phyloP scores from a whole-genome alignment of 2,329 filamentous ascomycete species.

The Pseudogymnoascus sp. region DNA sequence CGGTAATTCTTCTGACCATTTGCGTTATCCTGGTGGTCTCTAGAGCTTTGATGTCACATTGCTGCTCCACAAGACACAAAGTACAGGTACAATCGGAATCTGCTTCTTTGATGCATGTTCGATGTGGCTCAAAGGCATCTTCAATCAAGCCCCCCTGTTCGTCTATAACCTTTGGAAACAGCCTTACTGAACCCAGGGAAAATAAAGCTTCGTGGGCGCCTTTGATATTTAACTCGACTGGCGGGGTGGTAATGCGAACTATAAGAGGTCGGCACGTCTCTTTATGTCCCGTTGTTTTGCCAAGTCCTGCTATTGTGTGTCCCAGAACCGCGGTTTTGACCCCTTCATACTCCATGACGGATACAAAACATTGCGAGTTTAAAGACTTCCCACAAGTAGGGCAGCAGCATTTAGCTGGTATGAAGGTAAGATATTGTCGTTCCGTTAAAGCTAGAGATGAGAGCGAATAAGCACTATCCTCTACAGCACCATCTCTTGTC shows the following conservation, averaged over 20 bases:
- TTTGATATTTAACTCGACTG: background rate
- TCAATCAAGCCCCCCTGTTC: background rate
- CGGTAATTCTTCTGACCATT: background rate
- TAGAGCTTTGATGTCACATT: background rate
- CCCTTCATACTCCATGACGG: constrained; percentile 3
- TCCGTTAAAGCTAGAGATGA: background rate
- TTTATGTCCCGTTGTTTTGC: background rate
- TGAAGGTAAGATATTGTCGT: constrained; percentile 9
- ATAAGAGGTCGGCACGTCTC: constrained; percentile 8
- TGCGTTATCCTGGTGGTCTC: background rate
- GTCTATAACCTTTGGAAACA: constrained; percentile 7
- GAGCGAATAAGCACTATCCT: constrained; percentile 1
- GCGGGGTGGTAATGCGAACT: constrained; percentile 1
- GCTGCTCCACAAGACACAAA: background rate
- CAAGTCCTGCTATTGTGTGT: background rate
- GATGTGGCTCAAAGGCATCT: background rate
- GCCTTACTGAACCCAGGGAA: background rate
- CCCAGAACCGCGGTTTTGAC: background rate
- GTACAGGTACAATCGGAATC: background rate
- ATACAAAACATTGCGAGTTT: background rate
- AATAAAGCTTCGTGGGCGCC: background rate
- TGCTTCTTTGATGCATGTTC: background rate
- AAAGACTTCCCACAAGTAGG: constrained; percentile 4
- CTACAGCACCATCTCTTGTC: constrained; percentile 10
- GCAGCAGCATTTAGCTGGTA: constrained; percentile 8